Base-by-base conservation (phyloP, 108 stramenopile genomes). In the Cyclotella cryptica region DNA sequence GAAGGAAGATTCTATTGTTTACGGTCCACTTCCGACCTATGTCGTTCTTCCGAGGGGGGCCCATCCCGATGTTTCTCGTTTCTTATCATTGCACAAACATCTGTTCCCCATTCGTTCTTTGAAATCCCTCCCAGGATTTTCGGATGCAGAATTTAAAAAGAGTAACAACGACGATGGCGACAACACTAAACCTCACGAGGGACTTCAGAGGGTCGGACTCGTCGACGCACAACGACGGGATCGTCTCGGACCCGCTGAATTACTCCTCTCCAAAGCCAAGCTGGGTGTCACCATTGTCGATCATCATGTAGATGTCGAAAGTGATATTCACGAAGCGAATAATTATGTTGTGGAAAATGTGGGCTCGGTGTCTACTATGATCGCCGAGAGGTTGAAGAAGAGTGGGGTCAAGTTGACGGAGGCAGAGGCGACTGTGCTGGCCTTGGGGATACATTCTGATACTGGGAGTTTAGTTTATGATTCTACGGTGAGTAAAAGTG, bases 11-110 rank as follows among this genome's bases (percentile, higher is more conserved):
- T 68, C 79, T 84, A 47, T 82, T 76, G 40, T 68, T 80, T 22
- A 74, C 40, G 66, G 68, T 80, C 79, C 81, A 53, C 67, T 90
- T 12, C 96, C 95, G 1, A 93, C 96, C 35, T 96, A 89, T 80
- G 97, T 98, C 4, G 93, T 94, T 10, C 71, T 98, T 24, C 97
- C 97, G n/a, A 85, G 93, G n/a, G 96, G 96, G 12, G 96, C 96
- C 0, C 94, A 96, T 82, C 97, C 97, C n/a, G 84, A 79, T 26
- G 97, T 97, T n/a, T 88, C 90, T 24, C 79, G 88, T 12, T 97
- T 96, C 61, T 69, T 97, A 30, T 88, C 92, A 0, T 79, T 96
- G n/a, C 97, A 97, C 77, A 94, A 94, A 70, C 94, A 96, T 49
- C 72, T 96, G 40, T 95, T 97, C 75, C 97, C 97, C 10, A 93